phyloP scores from a whole-genome alignment of 73 alveolate genomes.

The Blepharisma japonicum region DNA sequence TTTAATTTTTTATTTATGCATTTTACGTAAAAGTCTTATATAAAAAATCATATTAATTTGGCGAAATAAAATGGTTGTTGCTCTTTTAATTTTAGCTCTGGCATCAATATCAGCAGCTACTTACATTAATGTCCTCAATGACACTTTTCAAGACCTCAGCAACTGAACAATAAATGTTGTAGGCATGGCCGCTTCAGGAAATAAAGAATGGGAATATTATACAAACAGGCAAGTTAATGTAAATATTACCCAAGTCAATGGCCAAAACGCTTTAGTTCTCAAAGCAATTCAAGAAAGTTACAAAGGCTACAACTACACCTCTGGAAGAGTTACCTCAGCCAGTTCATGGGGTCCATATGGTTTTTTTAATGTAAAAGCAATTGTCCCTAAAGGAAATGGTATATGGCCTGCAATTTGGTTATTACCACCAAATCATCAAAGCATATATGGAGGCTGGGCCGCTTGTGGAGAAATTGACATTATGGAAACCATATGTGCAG shows the following conservation, averaged over 20 bases:
- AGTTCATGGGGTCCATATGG: conserved; percentile 31
- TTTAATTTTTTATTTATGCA: too few species aligned
- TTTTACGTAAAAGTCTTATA: too few species aligned
- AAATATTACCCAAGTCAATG: neutral
- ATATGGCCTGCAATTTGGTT: conserved; percentile 35
- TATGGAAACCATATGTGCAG: conserved; percentile 18
- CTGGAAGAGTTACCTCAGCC: conserved; percentile 13
- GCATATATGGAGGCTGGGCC: conserved; percentile 27
- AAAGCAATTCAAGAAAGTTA: conserved; percentile 14
- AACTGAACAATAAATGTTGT: too few species aligned
- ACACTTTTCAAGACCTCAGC: conserved; percentile 10
- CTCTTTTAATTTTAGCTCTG: neutral
- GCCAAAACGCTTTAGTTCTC: neutral
- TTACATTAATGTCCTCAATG: neutral
- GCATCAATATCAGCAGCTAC: neutral
- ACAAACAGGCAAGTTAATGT: neutral
- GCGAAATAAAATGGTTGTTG: too few species aligned
- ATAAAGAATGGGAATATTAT: conserved; percentile 24
- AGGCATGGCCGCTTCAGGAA: too few species aligned
- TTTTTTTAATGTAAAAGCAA: conserved; percentile 12
- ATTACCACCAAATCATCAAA: neutral
- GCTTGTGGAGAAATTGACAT: conserved; percentile 38
- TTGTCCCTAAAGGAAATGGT: conserved; percentile 34
- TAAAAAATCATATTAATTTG: too few species aligned
- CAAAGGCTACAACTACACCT: neutral